phyloP scores from a whole-genome alignment of 164 flowering plant genomes.

The Akebia trifoliata region DNA sequence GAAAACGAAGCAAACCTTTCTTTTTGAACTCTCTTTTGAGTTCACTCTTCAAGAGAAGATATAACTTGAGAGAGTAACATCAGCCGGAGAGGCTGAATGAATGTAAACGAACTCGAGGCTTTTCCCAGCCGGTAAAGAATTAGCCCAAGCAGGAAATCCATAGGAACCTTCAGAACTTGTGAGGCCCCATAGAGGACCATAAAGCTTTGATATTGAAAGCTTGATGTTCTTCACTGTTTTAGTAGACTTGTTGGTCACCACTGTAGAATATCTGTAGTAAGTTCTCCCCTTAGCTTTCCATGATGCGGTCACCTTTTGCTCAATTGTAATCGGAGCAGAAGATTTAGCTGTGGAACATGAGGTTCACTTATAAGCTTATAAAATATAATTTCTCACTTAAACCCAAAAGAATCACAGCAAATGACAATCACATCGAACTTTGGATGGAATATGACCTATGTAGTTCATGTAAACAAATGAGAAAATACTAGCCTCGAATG shows the following conservation, averaged over 20 bases:
- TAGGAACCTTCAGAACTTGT: slow-evolving; percentile 38
- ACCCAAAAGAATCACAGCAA: not conserved
- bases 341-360: slow-evolving; percentile 38
- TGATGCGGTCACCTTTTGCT: slow-evolving; percentile 55
- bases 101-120: slow-evolving; percentile 78
- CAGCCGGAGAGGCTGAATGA: slow-evolving; percentile 59
- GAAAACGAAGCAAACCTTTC: slow-evolving; percentile 12
- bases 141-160: slow-evolving; percentile 58
- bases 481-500: too few relatives aligned
- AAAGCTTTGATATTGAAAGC: slow-evolving; percentile 64
- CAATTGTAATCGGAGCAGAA: slow-evolving; percentile 35
- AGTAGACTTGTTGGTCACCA: slow-evolving; percentile 60
- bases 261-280: slow-evolving; percentile 72
- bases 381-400: not conserved
- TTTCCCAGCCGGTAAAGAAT: slow-evolving; percentile 54
- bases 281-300: slow-evolving; percentile 61
- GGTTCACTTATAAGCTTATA: not conserved
- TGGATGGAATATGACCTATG: too few relatives aligned
- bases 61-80: slow-evolving; percentile 52
- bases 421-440: too few relatives aligned
- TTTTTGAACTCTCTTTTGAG: slow-evolving; percentile 1
- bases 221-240: slow-evolving; percentile 54
- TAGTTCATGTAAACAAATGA: too few relatives aligned
- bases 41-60: slow-evolving; percentile 32
- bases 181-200: slow-evolving; percentile 92